A percentile compares a stretch with the other conserved stretches of the same genome.
These are phyloP conservation scores for Phytophthora hybrid DNA, from an alignment of 352 stramenopile genomes.

Conservation along the genomic window DNA sequence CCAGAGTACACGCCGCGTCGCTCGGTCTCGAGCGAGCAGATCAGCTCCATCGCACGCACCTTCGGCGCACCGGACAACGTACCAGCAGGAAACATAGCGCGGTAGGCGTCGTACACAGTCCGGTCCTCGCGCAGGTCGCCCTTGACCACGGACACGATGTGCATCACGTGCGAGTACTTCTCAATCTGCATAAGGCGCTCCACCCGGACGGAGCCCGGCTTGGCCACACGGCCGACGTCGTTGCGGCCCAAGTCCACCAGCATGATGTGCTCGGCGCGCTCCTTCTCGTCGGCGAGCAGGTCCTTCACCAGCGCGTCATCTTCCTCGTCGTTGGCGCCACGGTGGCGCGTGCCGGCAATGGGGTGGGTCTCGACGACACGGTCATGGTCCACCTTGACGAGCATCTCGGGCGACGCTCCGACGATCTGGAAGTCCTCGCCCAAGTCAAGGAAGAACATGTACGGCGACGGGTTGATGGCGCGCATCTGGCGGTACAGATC, in stretches of 20 bases:
- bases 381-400: slow-evolving; percentile 90
- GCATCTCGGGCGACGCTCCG: slow-evolving; percentile 89
- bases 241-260: slow-evolving; percentile 92
- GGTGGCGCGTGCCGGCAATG: slow-evolving; percentile 90
- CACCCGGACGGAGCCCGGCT: slow-evolving; percentile 81
- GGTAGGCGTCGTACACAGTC: slow-evolving; percentile 91
- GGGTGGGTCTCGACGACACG: slow-evolving; percentile 89
- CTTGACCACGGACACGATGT: slow-evolving; percentile 92
- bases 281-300: slow-evolving; percentile 88
- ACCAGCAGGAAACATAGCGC: slow-evolving; percentile 88
- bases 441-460: slow-evolving; percentile 92
- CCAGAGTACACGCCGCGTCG: slow-evolving; percentile 87
- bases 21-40: slow-evolving; percentile 86
- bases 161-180: slow-evolving; percentile 94
- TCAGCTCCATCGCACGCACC: slow-evolving; percentile 91
- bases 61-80: slow-evolving; percentile 91
- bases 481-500: slow-evolving; percentile 92
- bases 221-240: slow-evolving; percentile 88
- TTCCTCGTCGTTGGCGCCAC: slow-evolving; percentile 86
- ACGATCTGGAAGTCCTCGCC: slow-evolving; percentile 90
- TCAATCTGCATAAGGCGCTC: slow-evolving; percentile 92
- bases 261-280: slow-evolving; percentile 94
- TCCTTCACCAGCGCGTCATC: slow-evolving; percentile 84
- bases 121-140: slow-evolving; percentile 80
- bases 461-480: slow-evolving; percentile 89